These are phyloP conservation scores for Cocos nucifera DNA, from an alignment of 176 grass and related monocot genomes.

Conservation along the genomic window DNA sequence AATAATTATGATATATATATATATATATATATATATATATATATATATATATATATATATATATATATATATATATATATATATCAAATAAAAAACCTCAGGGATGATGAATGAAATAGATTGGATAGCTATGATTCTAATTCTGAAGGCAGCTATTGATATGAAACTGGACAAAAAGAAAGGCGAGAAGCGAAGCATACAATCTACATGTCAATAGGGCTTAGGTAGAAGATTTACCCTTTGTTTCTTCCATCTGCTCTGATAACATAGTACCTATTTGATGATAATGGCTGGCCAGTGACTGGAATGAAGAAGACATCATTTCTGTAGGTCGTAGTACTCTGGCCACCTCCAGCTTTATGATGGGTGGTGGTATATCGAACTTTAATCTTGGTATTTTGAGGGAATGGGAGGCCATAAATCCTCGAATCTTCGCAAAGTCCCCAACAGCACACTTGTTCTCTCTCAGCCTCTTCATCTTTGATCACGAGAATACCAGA, in stretches of 20 bases:
- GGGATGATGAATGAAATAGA: too few relatives aligned
- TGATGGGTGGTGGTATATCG: constrained; percentile 5
- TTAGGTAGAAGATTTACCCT: too few relatives aligned
- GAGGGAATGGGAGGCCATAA: constrained; percentile 33
- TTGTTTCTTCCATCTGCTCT: background rate
- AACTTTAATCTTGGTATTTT: constrained; percentile 15
- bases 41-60: too few relatives aligned
- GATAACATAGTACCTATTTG: constrained; percentile 48
- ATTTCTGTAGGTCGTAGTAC: background rate
- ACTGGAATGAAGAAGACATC: constrained; percentile 21
- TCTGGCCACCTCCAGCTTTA: background rate
- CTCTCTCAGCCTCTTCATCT: constrained; percentile 3
- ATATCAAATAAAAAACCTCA: too few relatives aligned
- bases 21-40: too few relatives aligned
- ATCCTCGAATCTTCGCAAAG: background rate
- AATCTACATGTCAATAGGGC: too few relatives aligned
- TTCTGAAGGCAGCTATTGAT: too few relatives aligned
- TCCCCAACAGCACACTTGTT: constrained; percentile 7
- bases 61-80: too few relatives aligned
- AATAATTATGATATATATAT: too few relatives aligned
- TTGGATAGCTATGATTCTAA: too few relatives aligned
- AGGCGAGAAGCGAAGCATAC: too few relatives aligned
- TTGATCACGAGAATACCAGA: constrained; percentile 28
- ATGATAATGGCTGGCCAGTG: constrained; percentile 13
- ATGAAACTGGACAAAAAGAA: too few relatives aligned